Conservation (phyloP, 768 basidiomycete species). For the Tephrocybe sp. region DNA sequence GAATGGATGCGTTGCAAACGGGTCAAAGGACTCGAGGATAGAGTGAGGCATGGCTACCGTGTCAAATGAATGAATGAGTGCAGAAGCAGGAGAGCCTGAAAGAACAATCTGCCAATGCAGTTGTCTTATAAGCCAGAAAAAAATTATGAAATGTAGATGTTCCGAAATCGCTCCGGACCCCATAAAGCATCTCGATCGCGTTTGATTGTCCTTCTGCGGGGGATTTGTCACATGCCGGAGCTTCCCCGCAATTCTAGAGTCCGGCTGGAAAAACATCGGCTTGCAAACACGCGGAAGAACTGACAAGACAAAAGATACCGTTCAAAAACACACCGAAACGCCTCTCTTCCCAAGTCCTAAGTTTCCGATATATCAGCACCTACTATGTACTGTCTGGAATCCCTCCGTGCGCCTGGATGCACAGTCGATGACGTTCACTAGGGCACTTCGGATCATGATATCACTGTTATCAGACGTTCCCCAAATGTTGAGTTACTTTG, state of each 20-base stretch:
- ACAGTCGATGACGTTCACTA: too few relatives aligned
- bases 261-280: constrained; percentile 14
- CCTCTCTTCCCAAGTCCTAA: too few relatives aligned
- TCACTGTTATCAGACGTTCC: background rate
- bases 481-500: background rate
- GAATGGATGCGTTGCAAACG: constrained; percentile 60
- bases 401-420: too few relatives aligned
- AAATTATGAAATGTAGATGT: background rate
- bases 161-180: constrained; percentile 17
- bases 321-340: background rate
- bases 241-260: constrained; percentile 12
- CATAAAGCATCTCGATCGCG: constrained; percentile 6
- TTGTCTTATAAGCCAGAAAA: constrained; percentile 9
- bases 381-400: too few relatives aligned
- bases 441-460: too few relatives aligned
- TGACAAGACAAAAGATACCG: background rate
- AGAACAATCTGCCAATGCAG: constrained; percentile 1
- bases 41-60: constrained; percentile 30
- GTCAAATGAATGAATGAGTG: too few relatives aligned
- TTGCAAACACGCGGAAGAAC: constrained; percentile 13
- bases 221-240: constrained; percentile 9
- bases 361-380: too few relatives aligned
- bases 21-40: constrained; percentile 51
- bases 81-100: constrained; percentile 6
- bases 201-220: background rate